Conservation (phyloP, 352 stramenopile genomes). For the Albugo laibachii region DNA sequence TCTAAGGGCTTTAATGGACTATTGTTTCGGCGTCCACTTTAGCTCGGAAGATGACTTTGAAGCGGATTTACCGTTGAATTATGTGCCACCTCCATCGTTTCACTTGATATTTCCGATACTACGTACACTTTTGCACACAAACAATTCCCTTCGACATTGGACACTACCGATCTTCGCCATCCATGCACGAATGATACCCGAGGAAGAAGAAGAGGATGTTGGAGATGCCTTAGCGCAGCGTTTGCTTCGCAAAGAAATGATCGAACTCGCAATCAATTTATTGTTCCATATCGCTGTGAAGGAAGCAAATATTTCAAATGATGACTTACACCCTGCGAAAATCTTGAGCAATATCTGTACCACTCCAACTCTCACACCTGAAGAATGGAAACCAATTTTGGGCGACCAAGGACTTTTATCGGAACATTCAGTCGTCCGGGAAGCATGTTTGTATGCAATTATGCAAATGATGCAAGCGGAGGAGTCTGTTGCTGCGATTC, state of each 20-base stretch:
- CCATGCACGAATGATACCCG: constrained; percentile 68
- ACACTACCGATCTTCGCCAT: constrained; percentile 49
- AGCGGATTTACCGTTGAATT: constrained; percentile 31
- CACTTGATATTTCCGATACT: constrained; percentile 66
- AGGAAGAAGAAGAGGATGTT: constrained; percentile 78
- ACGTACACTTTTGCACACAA: constrained; percentile 23
- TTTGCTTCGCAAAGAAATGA: constrained; percentile 49
- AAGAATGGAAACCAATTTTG: constrained; percentile 51
- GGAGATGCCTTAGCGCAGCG: constrained; percentile 56
- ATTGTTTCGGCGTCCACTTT: constrained; percentile 69
- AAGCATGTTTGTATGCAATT: constrained; percentile 35
- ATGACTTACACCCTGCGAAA: constrained; percentile 36
- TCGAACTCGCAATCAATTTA: constrained; percentile 42
- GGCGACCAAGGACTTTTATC: constrained; percentile 51
- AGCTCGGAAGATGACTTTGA: constrained; percentile 64
- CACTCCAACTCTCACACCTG: constrained; percentile 24
- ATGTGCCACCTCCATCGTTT: constrained; percentile 45
- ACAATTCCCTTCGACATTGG: constrained; percentile 37
- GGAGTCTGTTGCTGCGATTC: constrained; percentile 5
- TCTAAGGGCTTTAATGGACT: constrained; percentile 41
- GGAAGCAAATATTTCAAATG: constrained; percentile 40
- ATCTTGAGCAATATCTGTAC: background rate
- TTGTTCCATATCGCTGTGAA: constrained; percentile 26
- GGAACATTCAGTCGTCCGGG: constrained; percentile 24
- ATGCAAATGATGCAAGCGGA: constrained; percentile 24